Percentiles rank a stretch among this genome's conserved stretches.
Evolutionary conservation across 2,329 filamentous ascomycete genomes (phyloP).

Genomic region (Arthroderma sp.): DNA sequence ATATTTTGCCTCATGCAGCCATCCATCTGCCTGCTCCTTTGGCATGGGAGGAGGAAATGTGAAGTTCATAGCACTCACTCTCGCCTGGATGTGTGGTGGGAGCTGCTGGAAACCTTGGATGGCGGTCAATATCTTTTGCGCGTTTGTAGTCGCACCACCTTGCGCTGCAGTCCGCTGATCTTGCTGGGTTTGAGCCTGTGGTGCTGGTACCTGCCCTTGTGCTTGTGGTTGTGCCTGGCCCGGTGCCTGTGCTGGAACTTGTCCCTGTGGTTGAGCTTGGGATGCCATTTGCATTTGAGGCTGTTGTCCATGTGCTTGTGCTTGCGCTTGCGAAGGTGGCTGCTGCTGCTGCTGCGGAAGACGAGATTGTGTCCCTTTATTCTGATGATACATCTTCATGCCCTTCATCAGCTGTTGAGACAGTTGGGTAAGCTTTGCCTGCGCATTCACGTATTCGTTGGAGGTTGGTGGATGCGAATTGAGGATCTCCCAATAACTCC

Average conservation of each 20-base stretch:
- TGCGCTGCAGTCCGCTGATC: constrained; percentile 14
- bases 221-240: constrained; percentile 17
- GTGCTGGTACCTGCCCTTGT: constrained; percentile 11
- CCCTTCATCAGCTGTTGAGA: constrained; percentile 40
- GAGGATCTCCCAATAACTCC: constrained; percentile 41
- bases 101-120: constrained; percentile 24
- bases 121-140: too few relatives aligned
- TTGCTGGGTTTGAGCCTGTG: constrained; percentile 17
- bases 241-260: background rate
- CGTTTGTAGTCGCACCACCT: constrained; percentile 24
- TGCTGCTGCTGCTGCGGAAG: constrained; percentile 15
- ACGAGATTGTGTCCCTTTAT: constrained; percentile 18
- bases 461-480: constrained; percentile 37
- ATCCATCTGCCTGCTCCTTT: constrained; percentile 30
- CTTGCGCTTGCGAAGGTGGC: constrained; percentile 6
- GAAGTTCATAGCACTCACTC: constrained; percentile 33
- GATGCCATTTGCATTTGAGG: constrained; percentile 6
- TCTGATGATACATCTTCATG: constrained; percentile 33
- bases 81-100: constrained; percentile 33
- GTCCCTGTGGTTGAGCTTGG: constrained; percentile 2
- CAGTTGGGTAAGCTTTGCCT: constrained; percentile 38
- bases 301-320: constrained; percentile 6
- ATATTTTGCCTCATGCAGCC: constrained; percentile 34
- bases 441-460: constrained; percentile 37
- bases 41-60: constrained; percentile 33